Evolutionary conservation across 179 eudicot species (phyloP), one percentile per base, ranked within the genome.

Genomic region (Nepenthes alata): DNA sequence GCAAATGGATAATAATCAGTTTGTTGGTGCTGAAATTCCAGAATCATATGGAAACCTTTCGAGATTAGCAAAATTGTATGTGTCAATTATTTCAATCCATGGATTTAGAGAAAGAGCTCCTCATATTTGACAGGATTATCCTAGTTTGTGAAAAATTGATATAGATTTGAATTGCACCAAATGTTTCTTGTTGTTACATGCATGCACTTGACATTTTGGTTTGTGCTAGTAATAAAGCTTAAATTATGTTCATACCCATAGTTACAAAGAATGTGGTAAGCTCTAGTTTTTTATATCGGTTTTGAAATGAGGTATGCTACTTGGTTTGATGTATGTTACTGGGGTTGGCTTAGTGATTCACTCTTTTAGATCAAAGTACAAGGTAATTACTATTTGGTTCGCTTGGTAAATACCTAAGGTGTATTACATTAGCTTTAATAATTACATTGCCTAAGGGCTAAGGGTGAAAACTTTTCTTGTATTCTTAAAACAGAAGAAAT

Each of bases 1-100:
- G 55, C 88, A 83, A 75, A 78, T 83, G 15, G 85, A 83, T 68
- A 80, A 80, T 55, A 83, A 81, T 71, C 74, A 76, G 49, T 83
- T 78, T 62, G 59, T 5, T 15, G 83, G 81, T 14, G 72, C 62
- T 65, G 78, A 49, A 51, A 76, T 83, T 76, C 88, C 88, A 15
- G 69, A 58, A 54, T 67, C 85, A 14, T 83, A 80, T 68, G 76
- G 74, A 37, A 83, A 78, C 65, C 62, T 83, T 65, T 67, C 83
- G 68, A 76, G 60, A 66, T 76, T 83, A 64, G 56, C 74, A 60
- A 83, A 83, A 66, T 45, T 83, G 88, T 83, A 75, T 69, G 83
- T 80, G 38, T 39, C 53, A 11, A 63, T 62, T 59, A 54, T 3
- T 39, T 71, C n/a, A 5, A 49, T 49, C 52, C n/a, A 49, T 9